These are phyloP conservation scores for Apiotrichum gracile DNA, from an alignment of 1,284 basidiomycete species.

Conservation along the genomic window DNA sequence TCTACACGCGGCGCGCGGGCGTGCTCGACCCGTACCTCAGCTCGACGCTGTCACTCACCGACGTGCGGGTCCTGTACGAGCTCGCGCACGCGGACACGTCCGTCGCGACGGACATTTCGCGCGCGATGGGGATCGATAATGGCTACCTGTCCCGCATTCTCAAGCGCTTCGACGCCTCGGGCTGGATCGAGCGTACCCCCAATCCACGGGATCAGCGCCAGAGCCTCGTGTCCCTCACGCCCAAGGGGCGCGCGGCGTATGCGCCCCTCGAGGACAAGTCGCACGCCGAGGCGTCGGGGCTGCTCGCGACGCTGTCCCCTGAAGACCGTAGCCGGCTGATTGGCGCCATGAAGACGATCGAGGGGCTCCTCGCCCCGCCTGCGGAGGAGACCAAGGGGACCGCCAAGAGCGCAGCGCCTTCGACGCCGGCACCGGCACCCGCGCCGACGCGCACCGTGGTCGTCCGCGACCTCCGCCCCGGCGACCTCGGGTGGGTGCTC, in stretches of 20 bases:
- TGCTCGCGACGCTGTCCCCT: neutral
- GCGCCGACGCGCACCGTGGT: neutral
- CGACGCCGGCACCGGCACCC: neutral
- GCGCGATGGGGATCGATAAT: conserved; percentile 7
- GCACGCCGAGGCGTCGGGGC: neutral
- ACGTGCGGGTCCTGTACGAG: conserved; percentile 14
- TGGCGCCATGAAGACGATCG: conserved; percentile 2
- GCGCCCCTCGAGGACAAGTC: conserved; percentile 1
- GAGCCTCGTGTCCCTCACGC: conserved; percentile 4
- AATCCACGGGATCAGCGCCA: conserved; percentile 9
- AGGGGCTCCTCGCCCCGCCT: neutral
- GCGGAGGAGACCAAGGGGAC: neutral
- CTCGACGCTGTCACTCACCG: conserved; percentile 9
- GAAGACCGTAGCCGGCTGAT: neutral
- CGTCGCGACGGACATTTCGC: conserved; percentile 7
- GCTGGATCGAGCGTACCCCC: conserved; percentile 4
- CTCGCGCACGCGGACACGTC: conserved; percentile 1
- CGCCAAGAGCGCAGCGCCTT: neutral
- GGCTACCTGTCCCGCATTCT: conserved; percentile 16
- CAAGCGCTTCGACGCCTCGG: conserved; percentile 11
- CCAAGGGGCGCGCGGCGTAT: neutral
- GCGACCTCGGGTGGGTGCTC: conserved; percentile 17
- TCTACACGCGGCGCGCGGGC: conserved; percentile 13
- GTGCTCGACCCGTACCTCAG: conserved; percentile 8
- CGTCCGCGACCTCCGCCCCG: conserved; percentile 5